phyloP scores from a whole-genome alignment of 179 eudicot genomes.

The Camellia oleifera region DNA sequence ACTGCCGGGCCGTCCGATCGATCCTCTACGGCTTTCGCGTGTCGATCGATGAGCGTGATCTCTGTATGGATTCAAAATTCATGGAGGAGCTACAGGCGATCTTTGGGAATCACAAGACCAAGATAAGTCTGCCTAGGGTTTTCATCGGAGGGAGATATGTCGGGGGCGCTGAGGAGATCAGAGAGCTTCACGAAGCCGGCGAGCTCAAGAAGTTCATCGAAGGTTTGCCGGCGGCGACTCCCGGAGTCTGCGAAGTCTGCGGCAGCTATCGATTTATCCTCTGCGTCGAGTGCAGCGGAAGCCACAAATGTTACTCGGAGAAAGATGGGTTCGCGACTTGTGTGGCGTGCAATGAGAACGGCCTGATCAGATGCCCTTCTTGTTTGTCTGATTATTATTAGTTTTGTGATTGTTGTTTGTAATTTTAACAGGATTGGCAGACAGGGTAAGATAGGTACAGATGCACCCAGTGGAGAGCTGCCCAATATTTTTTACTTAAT shows the following conservation, averaged over 20 bases:
- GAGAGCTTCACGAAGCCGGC: slow-evolving; percentile 63
- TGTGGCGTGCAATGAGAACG: slow-evolving; percentile 66
- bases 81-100: slow-evolving; percentile 52
- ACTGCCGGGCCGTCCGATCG: slow-evolving; percentile 51
- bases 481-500: not conserved
- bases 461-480: not conserved
- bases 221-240: slow-evolving; percentile 34
- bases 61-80: slow-evolving; percentile 58
- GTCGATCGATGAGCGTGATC: slow-evolving; percentile 69
- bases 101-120: slow-evolving; percentile 24
- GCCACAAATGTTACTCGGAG: slow-evolving; percentile 58
- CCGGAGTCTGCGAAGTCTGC: slow-evolving; percentile 56
- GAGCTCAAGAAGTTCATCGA: slow-evolving; percentile 58
- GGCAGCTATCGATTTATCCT: slow-evolving; percentile 65
- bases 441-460: not conserved
- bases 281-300: slow-evolving; percentile 68
- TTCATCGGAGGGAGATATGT: slow-evolving; percentile 69
- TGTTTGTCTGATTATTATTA: slow-evolving; percentile 33
- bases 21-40: slow-evolving; percentile 60
- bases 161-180: slow-evolving; percentile 80
- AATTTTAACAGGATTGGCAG: not conserved
- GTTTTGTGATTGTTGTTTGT: not conserved
- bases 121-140: slow-evolving; percentile 31
- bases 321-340: slow-evolving; percentile 61
- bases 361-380: slow-evolving; percentile 68